Percentiles rank a stretch among this genome's conserved stretches.
Conservation (phyloP, 192 early-diverging fungal genomes). For the Coemansia sp. region DNA sequence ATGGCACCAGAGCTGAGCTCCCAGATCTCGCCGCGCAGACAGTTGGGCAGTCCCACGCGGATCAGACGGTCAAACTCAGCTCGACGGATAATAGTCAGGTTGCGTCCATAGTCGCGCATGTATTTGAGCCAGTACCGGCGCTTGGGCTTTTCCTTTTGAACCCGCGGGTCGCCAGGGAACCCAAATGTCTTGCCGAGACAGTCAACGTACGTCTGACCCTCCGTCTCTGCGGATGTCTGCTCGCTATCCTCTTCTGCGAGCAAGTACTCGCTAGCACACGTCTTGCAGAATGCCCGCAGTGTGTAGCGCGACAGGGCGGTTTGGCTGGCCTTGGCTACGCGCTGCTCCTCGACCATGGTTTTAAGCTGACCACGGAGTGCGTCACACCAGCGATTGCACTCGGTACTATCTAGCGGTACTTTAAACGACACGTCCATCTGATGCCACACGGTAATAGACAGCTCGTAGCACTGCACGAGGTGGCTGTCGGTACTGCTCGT, state of each 20-base stretch:
- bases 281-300: conserved; percentile 55
- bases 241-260: conserved; percentile 18
- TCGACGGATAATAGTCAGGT: conserved; percentile 79
- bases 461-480: conserved; percentile 56
- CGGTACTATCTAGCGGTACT: conserved; percentile 65
- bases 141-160: conserved; percentile 45
- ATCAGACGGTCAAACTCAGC: conserved; percentile 89
- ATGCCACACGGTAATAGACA: conserved; percentile 91
- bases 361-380: conserved; percentile 71
- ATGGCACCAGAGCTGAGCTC: conserved; percentile 89
- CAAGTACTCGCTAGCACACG: conserved; percentile 75
- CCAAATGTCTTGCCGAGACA: conserved; percentile 55
- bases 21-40: conserved; percentile 92
- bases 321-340: conserved; percentile 60
- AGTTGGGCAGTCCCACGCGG: conserved; percentile 86
- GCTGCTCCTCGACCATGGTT: conserved; percentile 78
- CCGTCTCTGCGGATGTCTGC: not conserved
- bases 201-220: conserved; percentile 14
- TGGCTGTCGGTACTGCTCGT: conserved; percentile 63
- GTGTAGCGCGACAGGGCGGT: conserved; percentile 45
- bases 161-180: conserved; percentile 44
- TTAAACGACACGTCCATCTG: conserved; percentile 86
- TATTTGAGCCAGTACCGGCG: conserved; percentile 50
- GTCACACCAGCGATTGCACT: conserved; percentile 82
- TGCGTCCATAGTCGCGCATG: conserved; percentile 75